Percentiles rank a stretch among this genome's conserved stretches.
phyloP scores from a whole-genome alignment of 768 basidiomycete species.

The Naematelia aurantialba region DNA sequence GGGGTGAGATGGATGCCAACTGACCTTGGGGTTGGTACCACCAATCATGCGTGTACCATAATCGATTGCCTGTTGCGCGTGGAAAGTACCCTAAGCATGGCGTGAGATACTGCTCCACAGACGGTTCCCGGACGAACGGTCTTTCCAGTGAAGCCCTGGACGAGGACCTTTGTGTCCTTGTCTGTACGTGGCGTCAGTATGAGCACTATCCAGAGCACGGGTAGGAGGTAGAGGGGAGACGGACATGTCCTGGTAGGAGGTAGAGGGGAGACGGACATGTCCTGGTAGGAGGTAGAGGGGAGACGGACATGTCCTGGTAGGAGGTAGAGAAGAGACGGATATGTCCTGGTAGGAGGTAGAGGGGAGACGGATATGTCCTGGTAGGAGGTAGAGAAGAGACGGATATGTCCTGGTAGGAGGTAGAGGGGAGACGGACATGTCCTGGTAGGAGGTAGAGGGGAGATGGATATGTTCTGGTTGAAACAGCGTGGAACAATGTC shows the following conservation, averaged over 20 bases:
- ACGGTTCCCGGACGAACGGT: constrained; percentile 61
- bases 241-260: too few relatives aligned
- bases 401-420: not conserved
- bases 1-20: constrained; percentile 6
- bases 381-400: too few relatives aligned
- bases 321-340: too few relatives aligned
- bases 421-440: not conserved
- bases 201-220: constrained; percentile 1
- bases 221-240: too few relatives aligned
- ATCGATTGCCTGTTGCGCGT: constrained; percentile 83
- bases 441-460: too few relatives aligned
- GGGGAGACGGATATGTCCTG: too few relatives aligned
- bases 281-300: too few relatives aligned
- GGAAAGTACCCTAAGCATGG: constrained; percentile 76
- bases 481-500: not conserved
- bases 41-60: constrained; percentile 98
- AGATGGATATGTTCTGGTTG: not conserved
- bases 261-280: too few relatives aligned
- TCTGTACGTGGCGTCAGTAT: constrained; percentile 44
- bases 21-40: constrained; percentile 66
- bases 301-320: too few relatives aligned
- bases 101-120: not conserved
- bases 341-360: too few relatives aligned
- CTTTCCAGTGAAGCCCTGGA: constrained; percentile 83
- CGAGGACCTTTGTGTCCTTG: constrained; percentile 89